Percentiles rank a stretch among this genome's conserved stretches.
Conservation (phyloP, 768 basidiomycete species). For the Boletus vinaceobasis region DNA sequence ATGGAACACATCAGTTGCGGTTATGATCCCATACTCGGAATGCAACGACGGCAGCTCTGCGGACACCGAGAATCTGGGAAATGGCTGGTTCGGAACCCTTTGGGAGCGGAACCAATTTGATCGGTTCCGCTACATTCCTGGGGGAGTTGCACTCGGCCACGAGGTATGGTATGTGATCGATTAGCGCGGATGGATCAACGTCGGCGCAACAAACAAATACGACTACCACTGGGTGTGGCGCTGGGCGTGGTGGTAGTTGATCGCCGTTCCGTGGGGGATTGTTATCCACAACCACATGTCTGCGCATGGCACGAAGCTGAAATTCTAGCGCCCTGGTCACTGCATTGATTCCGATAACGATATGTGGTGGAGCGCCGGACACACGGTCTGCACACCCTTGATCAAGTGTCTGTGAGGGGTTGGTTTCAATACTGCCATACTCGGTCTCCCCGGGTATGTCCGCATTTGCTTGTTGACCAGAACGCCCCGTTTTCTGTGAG, state of each 20-base stretch:
- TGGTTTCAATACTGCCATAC: not conserved
- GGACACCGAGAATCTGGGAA: conserved; percentile 60
- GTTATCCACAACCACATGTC: conserved; percentile 5
- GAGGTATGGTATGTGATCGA: conserved; percentile 74
- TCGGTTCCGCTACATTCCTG: conserved; percentile 25
- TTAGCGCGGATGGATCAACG: conserved; percentile 65
- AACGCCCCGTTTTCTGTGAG: not conserved
- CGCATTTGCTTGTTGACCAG: conserved; percentile 16
- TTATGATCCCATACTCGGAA: conserved; percentile 52
- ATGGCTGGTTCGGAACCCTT: conserved; percentile 61
- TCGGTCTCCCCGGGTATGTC: conserved; percentile 23
- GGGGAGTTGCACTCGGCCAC: conserved; percentile 72
- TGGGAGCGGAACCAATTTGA: conserved; percentile 64
- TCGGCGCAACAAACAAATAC: conserved; percentile 76
- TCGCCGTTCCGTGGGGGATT: not conserved
- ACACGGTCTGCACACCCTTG: not conserved
- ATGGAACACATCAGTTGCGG: not conserved
- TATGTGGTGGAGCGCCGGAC: conserved; percentile 30
- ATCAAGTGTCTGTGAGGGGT: not conserved
- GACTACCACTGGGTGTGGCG: conserved; percentile 24
- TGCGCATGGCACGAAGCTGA: conserved; percentile 40
- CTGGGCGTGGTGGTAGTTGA: not conserved
- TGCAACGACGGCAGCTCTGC: conserved; percentile 63
- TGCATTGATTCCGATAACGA: conserved; percentile 72
- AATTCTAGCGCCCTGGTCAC: conserved; percentile 72